These are phyloP conservation scores for Venturia asperata DNA, from an alignment of 2,329 filamentous ascomycete species.

Conservation along the genomic window DNA sequence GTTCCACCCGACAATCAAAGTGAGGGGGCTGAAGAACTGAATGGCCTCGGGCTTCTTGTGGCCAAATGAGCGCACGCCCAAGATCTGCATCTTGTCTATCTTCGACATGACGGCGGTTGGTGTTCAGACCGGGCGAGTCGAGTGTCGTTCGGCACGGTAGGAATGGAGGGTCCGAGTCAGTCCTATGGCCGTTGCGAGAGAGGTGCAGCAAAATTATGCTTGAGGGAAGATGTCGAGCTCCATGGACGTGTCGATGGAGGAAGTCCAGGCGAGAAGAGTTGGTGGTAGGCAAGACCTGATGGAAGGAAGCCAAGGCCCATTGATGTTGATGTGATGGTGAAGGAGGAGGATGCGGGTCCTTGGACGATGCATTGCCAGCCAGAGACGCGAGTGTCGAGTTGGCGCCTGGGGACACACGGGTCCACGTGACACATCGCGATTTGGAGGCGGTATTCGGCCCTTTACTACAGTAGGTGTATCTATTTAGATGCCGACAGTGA, in stretches of 20 bases:
- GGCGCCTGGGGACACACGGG: not conserved
- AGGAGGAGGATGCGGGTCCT: not conserved
- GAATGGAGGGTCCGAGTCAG: not conserved
- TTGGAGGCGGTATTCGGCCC: not conserved
- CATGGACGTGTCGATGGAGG: not conserved
- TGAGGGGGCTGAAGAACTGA: constrained; percentile 81
- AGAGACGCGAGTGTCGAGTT: not conserved
- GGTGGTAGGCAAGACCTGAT: not conserved
- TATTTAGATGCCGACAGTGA: not conserved
- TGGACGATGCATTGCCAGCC: not conserved
- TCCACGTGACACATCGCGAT: not conserved
- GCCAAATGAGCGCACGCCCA: constrained; percentile 80
- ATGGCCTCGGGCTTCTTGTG: constrained; percentile 69
- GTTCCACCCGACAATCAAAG: constrained; percentile 94
- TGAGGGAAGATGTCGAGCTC: not conserved
- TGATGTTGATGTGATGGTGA: not conserved
- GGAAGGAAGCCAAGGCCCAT: not conserved
- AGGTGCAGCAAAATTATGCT: not conserved
- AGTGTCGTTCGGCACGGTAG: not conserved
- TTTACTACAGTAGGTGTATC: not conserved
- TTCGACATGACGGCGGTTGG: constrained; percentile 40
- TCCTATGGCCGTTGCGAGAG: not conserved
- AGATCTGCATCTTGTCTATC: constrained; percentile 83
- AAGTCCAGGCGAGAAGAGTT: not conserved
- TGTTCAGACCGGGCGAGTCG: constrained; percentile 5